Base-by-base conservation (phyloP, 2,329 filamentous ascomycete species). In the Penicillium psychrosexuale region DNA sequence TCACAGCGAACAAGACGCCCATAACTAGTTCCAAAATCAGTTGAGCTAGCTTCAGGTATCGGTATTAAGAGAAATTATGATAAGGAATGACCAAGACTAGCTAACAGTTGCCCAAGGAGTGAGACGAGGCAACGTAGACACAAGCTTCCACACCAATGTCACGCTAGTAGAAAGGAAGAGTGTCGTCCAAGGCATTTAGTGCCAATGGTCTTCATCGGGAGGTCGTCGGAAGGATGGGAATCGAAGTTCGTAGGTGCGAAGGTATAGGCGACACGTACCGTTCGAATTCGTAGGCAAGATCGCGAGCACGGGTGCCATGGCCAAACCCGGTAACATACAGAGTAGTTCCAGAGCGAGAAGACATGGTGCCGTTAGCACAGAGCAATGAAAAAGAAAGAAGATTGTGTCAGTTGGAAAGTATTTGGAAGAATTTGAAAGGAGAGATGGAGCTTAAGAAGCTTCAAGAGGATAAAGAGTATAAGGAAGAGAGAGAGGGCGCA, bases 251-350 rank as follows among this genome's bases (percentile, higher is more conserved):
- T 56, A 62, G 69, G 68, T 70, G 69, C 66, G 69, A 63, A 66
- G 63, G 57, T 69, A 68, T 66, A 64, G 69, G 78, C 80, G 77
- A 82, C 83, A 96, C 92, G 86, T 96, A 97, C 91, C 93, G 91
- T 92, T 97, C 93, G 89, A 97, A 97, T 84, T 97, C 93, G 89
- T 96, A 97, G 82, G 93, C 91, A 77, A 97, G 90, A 83, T 99
- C 92, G 86, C 94, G 91, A 77, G 94, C 91, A 82, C 94, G 91
- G 77, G 93, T 97, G 77, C 93, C 91, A 79, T 96, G 91, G 84
- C 93, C 95, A 79, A 99, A 99, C 84, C 94, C 94, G 73, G 92
- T 96, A 78, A 97, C 93, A 82, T 97, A 97, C 67, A 97, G 90
- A 55, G 93, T 97, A 59, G 90, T 95, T 68, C 91, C 88, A 76